Conservation (phyloP, 257 asterid genomes). For the Przewalskia tangutica region DNA sequence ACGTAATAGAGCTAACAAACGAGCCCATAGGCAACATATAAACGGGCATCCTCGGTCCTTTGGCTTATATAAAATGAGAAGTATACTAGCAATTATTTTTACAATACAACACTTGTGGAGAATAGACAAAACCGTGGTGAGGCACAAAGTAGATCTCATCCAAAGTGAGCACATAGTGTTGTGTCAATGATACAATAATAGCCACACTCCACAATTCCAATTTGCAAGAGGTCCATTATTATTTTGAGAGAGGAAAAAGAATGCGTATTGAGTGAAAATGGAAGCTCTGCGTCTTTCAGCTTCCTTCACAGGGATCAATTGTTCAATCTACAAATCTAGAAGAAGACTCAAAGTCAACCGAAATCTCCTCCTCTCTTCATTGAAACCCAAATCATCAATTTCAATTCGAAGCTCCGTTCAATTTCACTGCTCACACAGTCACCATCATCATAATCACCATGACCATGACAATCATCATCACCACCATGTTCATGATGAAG, state of each 20-base stretch:
- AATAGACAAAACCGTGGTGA: background rate
- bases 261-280: background rate
- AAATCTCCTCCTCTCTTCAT: background rate
- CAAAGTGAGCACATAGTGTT: conserved; percentile 23
- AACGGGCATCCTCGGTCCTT: background rate
- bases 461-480: conserved; percentile 19
- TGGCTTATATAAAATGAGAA: background rate
- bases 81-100: background rate
- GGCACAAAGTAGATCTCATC: too few relatives aligned
- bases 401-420: background rate
- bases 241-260: background rate
- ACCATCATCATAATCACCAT: conserved; percentile 14
- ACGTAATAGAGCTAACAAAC: too few relatives aligned
- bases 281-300: conserved; percentile 10
- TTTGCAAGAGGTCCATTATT: background rate
- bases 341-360: background rate
- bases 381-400: background rate
- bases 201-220: conserved; percentile 5
- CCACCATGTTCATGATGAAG: conserved; percentile 19
- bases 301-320: background rate
- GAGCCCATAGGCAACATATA: background rate
- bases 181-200: conserved; percentile 9
- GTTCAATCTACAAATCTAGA: background rate
- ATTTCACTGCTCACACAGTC: conserved; percentile 19
- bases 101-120: background rate